Conservation (phyloP, 139 green algal genomes). For the Diplosphaera chodatii region DNA sequence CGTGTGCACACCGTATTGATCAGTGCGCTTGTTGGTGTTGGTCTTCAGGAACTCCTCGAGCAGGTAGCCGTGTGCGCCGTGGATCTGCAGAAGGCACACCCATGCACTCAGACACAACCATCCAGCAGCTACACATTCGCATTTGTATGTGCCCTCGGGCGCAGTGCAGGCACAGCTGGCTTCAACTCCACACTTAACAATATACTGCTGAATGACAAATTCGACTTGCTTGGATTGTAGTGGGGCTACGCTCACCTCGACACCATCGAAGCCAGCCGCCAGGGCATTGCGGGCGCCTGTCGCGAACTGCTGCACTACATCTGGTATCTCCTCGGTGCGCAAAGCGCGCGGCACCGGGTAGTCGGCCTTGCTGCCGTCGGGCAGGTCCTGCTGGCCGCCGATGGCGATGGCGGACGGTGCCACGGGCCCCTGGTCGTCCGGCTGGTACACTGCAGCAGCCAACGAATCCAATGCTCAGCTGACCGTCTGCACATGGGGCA, state of each 20-base stretch:
- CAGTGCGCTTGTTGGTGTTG: slow-evolving; percentile 51
- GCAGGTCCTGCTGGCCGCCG: slow-evolving; percentile 2
- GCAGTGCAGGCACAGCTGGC: no score
- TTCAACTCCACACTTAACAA: no score
- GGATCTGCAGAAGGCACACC: slow-evolving; percentile 37
- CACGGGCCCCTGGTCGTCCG: slow-evolving; percentile 42
- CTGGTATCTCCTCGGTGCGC: slow-evolving; percentile 35
- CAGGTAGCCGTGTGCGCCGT: slow-evolving; percentile 70
- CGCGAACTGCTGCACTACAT: slow-evolving; percentile 35
- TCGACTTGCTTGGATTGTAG: no score
- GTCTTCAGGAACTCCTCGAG: slow-evolving; percentile 64
- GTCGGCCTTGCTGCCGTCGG: background rate
- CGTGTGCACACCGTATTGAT: slow-evolving; percentile 55
- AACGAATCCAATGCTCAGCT: no score
- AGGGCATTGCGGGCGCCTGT: slow-evolving; percentile 39
- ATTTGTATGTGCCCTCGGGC: no score
- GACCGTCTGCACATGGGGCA: no score
- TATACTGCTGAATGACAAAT: no score
- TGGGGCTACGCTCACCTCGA: slow-evolving; percentile 40
- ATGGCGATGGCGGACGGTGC: slow-evolving; percentile 44
- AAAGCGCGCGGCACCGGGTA: slow-evolving; percentile 27
- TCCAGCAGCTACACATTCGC: no score
- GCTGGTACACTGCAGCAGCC: slow-evolving; percentile 47
- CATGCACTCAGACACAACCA: no score
- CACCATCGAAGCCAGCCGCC: slow-evolving; percentile 62